A percentile compares a stretch with the other conserved stretches of the same genome.
Evolutionary conservation across 2,329 filamentous ascomycete genomes (phyloP).

Genomic region (Coniochaeta sp.): DNA sequence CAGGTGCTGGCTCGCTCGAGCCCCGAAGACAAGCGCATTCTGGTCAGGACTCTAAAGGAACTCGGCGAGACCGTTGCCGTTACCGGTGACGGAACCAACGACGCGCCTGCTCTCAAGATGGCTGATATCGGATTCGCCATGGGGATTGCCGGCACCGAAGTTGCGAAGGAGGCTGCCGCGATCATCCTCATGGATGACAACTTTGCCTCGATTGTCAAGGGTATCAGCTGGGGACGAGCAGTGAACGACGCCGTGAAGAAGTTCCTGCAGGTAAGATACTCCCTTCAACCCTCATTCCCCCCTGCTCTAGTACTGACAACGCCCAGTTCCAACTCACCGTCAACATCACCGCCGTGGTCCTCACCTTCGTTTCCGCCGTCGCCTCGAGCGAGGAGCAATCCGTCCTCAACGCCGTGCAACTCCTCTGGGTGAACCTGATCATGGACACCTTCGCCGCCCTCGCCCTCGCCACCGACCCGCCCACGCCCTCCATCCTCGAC

Average conservation of each 20-base stretch:
- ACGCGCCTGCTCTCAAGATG: conserved; percentile 58
- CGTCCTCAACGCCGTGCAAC: conserved; percentile 70
- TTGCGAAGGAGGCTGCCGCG: conserved; percentile 54
- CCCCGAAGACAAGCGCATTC: conserved; percentile 58
- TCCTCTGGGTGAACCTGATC: conserved; percentile 79
- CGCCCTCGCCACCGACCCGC: conserved; percentile 43
- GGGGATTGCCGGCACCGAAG: conserved; percentile 60
- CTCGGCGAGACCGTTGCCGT: conserved; percentile 60
- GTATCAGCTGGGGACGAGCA: conserved; percentile 57
- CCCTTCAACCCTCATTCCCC: background rate
- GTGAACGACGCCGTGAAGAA: conserved; percentile 62
- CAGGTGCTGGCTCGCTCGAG: conserved; percentile 60
- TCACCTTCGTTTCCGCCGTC: conserved; percentile 74
- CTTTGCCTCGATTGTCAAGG: conserved; percentile 57
- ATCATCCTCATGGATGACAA: conserved; percentile 59
- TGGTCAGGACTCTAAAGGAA: conserved; percentile 54
- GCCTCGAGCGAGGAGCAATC: conserved; percentile 54
- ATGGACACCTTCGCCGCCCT: conserved; percentile 80
- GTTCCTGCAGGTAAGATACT: conserved; percentile 45
- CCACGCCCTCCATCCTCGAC: conserved; percentile 25
- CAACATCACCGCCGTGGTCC: conserved; percentile 72
- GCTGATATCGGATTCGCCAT: conserved; percentile 63
- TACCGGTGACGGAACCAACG: conserved; percentile 61
- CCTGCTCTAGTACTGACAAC: background rate
- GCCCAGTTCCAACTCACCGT: conserved; percentile 58